phyloP scores from a whole-genome alignment of 2,329 filamentous ascomycete genomes.

The Neonectria neomacrospora region DNA sequence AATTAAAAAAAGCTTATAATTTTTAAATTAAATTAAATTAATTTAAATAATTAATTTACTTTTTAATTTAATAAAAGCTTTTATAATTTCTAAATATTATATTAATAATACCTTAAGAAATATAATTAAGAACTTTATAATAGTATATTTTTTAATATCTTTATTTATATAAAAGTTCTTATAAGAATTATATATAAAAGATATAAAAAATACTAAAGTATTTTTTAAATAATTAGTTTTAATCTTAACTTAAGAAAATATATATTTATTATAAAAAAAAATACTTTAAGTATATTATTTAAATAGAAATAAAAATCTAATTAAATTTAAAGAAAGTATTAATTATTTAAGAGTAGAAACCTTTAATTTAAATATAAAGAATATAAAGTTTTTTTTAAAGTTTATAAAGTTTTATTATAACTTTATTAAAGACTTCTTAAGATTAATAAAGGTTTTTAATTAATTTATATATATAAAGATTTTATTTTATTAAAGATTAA shows the following conservation, averaged over 20 bases:
- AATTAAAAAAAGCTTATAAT: not conserved
- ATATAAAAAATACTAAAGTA: not conserved
- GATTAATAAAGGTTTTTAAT: not conserved
- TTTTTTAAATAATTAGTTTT: not conserved
- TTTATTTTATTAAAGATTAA: not conserved
- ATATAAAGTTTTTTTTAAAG: conserved; percentile 2
- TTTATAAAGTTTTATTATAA: conserved; percentile 4
- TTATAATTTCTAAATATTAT: not conserved
- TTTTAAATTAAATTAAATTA: not conserved
- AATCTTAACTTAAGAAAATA: not conserved
- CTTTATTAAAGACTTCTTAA: not conserved
- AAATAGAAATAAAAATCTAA: not conserved
- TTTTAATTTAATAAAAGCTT: not conserved
- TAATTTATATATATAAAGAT: not conserved
- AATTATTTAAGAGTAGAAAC: conserved; percentile 1
- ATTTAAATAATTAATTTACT: not conserved
- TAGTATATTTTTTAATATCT: not conserved
- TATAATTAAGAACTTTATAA: not conserved
- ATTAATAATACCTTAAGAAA: not conserved
- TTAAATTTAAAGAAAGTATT: not conserved
- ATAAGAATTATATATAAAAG: not conserved
- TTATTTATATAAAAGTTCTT: not conserved
- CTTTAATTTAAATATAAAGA: not conserved
- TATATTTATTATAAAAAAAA: not conserved
- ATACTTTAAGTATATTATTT: not conserved